phyloP scores from a whole-genome alignment of 495 filamentous ascomycete species.

The Penicillium cinerascens region DNA sequence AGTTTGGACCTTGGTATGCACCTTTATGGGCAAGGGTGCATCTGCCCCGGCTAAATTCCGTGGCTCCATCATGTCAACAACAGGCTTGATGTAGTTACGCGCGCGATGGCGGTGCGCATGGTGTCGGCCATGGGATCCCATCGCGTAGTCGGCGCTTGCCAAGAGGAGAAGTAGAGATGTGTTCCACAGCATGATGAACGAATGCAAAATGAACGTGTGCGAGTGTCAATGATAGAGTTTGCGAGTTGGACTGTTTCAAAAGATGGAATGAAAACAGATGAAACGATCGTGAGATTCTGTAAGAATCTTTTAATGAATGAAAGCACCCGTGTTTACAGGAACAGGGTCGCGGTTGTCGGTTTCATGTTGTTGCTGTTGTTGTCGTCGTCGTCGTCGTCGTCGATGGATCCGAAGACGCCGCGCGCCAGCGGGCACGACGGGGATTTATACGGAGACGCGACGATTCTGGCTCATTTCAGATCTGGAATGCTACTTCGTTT shows the following conservation, averaged over 20 bases:
- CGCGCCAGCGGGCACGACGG: conserved; percentile 9
- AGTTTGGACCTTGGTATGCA: conserved; percentile 20
- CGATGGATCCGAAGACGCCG: background rate
- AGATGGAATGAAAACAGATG: background rate
- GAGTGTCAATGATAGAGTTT: background rate
- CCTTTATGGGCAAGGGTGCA: background rate
- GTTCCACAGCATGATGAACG: conserved; percentile 28
- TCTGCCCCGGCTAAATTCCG: conserved; percentile 7
- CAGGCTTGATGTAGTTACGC: conserved; percentile 10
- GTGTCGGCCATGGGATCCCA: conserved; percentile 19
- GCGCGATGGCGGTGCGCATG: conserved; percentile 16
- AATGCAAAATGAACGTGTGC: background rate
- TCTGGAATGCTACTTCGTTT: conserved; percentile 23
- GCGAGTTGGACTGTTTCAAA: background rate
- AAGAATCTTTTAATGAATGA: background rate
- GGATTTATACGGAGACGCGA: conserved; percentile 15
- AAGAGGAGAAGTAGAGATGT: conserved; percentile 18
- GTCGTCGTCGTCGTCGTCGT: too few species aligned
- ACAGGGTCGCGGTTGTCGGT: conserved; percentile 7
- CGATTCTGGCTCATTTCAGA: conserved; percentile 11
- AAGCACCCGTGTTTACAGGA: conserved; percentile 1
- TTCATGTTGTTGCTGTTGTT: conserved; percentile 1
- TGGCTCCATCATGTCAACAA: conserved; percentile 2
- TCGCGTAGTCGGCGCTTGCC: conserved; percentile 17
- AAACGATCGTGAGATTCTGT: background rate